phyloP scores from a whole-genome alignment of 495 filamentous ascomycete species.

The Xylaria acuta region DNA sequence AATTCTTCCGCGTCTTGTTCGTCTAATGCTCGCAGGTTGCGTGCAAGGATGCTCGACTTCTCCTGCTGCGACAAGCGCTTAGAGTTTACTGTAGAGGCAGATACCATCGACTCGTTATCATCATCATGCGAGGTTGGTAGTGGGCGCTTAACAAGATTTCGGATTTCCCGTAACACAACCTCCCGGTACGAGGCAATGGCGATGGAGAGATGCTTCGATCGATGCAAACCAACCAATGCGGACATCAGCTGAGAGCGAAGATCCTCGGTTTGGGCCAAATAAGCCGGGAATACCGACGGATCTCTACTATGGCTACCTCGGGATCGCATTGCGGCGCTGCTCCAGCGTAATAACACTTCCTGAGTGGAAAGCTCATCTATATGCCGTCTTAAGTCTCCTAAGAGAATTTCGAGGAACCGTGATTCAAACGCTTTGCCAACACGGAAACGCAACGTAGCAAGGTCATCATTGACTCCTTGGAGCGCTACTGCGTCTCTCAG shows the following conservation, averaged over 20 bases:
- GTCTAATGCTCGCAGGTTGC: conserved; percentile 86
- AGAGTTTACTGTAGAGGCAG: conserved; percentile 76
- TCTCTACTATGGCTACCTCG: conserved; percentile 70
- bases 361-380: conserved; percentile 73
- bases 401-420: conserved; percentile 77
- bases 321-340: conserved; percentile 56
- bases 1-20: conserved; percentile 86
- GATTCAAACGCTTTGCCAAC: conserved; percentile 88
- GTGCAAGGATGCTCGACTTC: conserved; percentile 86
- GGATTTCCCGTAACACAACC: conserved; percentile 85
- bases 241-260: conserved; percentile 71
- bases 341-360: conserved; percentile 81
- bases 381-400: conserved; percentile 82
- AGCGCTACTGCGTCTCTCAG: conserved; percentile 80
- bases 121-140: conserved; percentile 92
- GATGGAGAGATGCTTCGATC: conserved; percentile 75
- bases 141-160: conserved; percentile 80
- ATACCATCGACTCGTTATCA: conserved; percentile 89
- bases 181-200: conserved; percentile 88
- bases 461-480: conserved; percentile 77
- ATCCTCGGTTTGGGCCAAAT: conserved; percentile 70
- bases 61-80: conserved; percentile 81
- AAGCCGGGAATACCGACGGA: conserved; percentile 72
- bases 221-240: conserved; percentile 77
- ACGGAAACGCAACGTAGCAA: conserved; percentile 73